Evolutionary conservation across 2,329 filamentous ascomycete species (phyloP), one percentile per base, ranked within the genome.

Genomic region (Monilinia vaccinii-corymbosi): DNA sequence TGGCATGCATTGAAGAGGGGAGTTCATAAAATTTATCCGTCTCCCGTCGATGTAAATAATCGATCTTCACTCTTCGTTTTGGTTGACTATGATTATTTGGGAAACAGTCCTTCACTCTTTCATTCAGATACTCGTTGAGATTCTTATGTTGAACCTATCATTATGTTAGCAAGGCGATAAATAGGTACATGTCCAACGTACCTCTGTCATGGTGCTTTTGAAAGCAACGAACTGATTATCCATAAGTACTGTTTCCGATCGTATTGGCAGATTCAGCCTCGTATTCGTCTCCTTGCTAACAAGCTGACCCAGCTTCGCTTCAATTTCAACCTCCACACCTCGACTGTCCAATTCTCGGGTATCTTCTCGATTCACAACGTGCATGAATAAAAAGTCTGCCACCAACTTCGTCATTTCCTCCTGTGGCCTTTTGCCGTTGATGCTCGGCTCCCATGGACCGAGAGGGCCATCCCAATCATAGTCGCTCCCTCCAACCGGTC

Each of bases 251-350:
- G 83, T 87, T 71, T 94, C 88, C 0, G 89, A 86, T 25, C 80
- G 73, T 5, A 94, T 79, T 7, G 84, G 83, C 11, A 92, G 74
- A 11, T 81, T 76, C 31, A 92, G 76, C n/a, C 90, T 81, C 50
- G 85, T 79, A 60, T 87, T 83, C 8, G 84, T 88, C 62, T 86
- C 82, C 70, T 84, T 85, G 71, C 90, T 86, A 60, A 93, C 82
- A 16, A 97, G 79, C 31, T 85, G 87, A 21, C 94, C 94, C 51
- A 97, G 78, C 73, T 97, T 97, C 11, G 91, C 94, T 75, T 99
- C 94, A 58, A 99, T 89, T 74, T 99, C 94, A 57, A 97, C 85
- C 62, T 90, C 82, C 16, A 91, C 86, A 8, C 84, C 84, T 18
- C 82, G 79, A 56, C 81, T 81, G 18, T 77, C 74, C 23, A 88